These are phyloP conservation scores for Mucor circinelloides DNA, from an alignment of 371 early-diverging fungal species.

Conservation along the genomic window DNA sequence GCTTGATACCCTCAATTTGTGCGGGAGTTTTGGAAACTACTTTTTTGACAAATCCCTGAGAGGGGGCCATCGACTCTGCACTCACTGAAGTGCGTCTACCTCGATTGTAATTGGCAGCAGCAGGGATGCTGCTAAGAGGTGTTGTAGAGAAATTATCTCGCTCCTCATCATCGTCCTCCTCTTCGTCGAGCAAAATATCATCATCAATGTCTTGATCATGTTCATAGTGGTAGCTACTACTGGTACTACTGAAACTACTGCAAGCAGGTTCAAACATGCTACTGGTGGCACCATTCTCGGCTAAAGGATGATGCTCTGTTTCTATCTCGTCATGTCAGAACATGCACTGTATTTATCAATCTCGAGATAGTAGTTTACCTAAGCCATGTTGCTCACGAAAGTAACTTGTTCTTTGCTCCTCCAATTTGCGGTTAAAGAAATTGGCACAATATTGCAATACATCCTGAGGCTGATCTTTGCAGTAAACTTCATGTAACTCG, in stretches of 20 bases:
- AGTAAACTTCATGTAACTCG: slow-evolving; percentile 27
- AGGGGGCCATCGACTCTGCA: slow-evolving; percentile 93
- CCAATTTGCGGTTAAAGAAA: slow-evolving; percentile 75
- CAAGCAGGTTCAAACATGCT: not conserved
- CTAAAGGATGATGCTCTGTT: slow-evolving; percentile 28
- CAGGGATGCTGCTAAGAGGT: slow-evolving; percentile 21
- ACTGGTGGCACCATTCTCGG: slow-evolving; percentile 9
- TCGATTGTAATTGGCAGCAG: slow-evolving; percentile 53
- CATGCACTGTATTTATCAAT: not conserved
- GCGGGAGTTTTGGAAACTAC: slow-evolving; percentile 83
- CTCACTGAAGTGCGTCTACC: slow-evolving; percentile 92
- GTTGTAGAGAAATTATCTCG: slow-evolving; percentile 52
- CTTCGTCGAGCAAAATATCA: slow-evolving; percentile 40
- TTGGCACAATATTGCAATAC: slow-evolving; percentile 86
- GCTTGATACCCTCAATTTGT: slow-evolving; percentile 77
- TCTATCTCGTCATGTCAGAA: slow-evolving; percentile 1
- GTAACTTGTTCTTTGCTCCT: slow-evolving; percentile 56
- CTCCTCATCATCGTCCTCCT: slow-evolving; percentile 29
- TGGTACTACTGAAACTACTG: slow-evolving; percentile 22
- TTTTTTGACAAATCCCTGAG: slow-evolving; percentile 74
- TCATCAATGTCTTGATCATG: slow-evolving; percentile 18
- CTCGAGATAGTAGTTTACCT: not conserved
- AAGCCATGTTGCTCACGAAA: slow-evolving; percentile 12
- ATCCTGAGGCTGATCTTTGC: slow-evolving; percentile 61
- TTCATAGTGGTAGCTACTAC: slow-evolving; percentile 37